Evolutionary conservation across 352 stramenopile genomes (phyloP), one percentile per base, ranked within the genome.

Genomic region (Phytophthora megakarya): DNA sequence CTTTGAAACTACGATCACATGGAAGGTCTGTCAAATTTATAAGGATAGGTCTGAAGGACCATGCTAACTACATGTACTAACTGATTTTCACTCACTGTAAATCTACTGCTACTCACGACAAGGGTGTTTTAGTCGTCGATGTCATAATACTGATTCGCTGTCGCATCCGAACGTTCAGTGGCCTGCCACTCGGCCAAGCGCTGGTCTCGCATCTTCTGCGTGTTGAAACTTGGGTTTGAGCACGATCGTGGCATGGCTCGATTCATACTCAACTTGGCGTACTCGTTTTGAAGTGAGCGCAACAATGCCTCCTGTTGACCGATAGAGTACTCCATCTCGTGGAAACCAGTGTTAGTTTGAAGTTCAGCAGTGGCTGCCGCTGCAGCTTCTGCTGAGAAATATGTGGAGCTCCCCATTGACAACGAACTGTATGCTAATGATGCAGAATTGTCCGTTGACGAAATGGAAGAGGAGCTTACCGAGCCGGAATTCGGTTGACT

Each of bases 281-380:
- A 73, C 28, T 73, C 65, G n/a, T 13, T 73, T 42, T 76, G 69
- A 15, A 72, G 54, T 19, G 78, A 85, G 1, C 80, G 75, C 43
- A 89, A 47, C 44, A 89, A 47, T 22, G 63, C 67, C 25, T 81
- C 69, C 38, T 89, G 80, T 42, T 89, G 63, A 7, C 75, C 71
- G 51, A 89, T 81, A 18, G 77, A 86, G 23, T 75, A 63, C 39
- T 89, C 71, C 80, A 89, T 82, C 28, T 72, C 46, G 28, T 77
- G 52, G 38, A 80, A 78, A 2, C 65, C 60, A n/a, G 65, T 70
- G 18, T 47, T 73, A 19, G 39, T 53, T 51, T 73, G 65, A 26
- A 73, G 19, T 52, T 70, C 70, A 40, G 67, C 56, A 0, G 56
- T 66, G 28, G 63, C 72, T 15, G 56, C 47, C 16, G 55, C 53